These are phyloP conservation scores for Aspergillus fumigatus DNA, from an alignment of 2,329 filamentous ascomycete species.

Conservation along the genomic window DNA sequence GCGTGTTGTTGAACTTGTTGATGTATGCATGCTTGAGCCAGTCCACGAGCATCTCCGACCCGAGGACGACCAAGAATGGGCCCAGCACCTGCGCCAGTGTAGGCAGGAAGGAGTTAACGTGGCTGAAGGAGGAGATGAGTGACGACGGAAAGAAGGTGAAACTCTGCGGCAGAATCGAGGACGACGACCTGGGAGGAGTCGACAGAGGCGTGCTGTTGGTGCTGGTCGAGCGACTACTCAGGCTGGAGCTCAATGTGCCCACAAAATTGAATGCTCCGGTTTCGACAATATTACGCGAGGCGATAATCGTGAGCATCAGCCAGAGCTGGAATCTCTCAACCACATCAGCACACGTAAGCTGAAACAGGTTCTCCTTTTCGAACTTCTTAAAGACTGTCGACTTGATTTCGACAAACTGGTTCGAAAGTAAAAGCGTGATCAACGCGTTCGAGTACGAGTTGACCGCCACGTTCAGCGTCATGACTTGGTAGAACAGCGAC, in stretches of 20 bases:
- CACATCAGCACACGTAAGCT: constrained; percentile 92
- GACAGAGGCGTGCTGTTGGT: constrained; percentile 50
- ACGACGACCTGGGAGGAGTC: constrained; percentile 51
- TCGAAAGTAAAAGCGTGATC: constrained; percentile 85
- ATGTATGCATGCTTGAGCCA: constrained; percentile 98
- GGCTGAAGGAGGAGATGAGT: constrained; percentile 40
- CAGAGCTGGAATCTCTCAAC: constrained; percentile 96
- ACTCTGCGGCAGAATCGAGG: constrained; percentile 78
- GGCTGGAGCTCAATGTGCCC: constrained; percentile 32
- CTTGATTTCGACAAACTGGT: constrained; percentile 99
- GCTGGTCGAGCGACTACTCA: constrained; percentile 29
- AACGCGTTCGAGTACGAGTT: constrained; percentile 98
- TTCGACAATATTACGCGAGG: constrained; percentile 91
- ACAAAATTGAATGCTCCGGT: constrained; percentile 72
- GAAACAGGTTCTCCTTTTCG: constrained; percentile 95
- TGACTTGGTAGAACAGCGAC: constrained; percentile 92
- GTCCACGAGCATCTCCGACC: constrained; percentile 94
- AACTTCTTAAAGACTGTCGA: constrained; percentile 98
- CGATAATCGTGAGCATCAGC: constrained; percentile 96
- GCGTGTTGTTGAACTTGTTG: constrained; percentile 97
- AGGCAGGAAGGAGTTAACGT: constrained; percentile 40
- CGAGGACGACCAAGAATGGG: constrained; percentile 88
- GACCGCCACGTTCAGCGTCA: constrained; percentile 94
- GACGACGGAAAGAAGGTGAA: constrained; percentile 73
- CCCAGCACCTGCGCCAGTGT: constrained; percentile 73